Conservation (phyloP, 2,329 filamentous ascomycete species). For the Fusarium sp. region DNA sequence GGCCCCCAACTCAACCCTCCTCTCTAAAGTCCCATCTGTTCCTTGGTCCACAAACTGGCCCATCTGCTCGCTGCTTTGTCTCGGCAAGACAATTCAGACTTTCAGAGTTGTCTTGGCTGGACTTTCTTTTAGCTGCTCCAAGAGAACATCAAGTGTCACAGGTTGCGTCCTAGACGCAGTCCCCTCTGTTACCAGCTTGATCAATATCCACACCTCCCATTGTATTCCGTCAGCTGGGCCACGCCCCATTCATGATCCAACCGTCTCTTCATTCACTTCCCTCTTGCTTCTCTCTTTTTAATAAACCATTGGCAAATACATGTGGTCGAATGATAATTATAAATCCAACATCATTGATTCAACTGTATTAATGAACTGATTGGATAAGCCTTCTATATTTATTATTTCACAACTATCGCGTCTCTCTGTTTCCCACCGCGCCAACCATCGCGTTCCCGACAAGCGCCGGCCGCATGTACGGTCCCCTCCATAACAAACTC, state of each 20-base stretch:
- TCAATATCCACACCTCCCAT: slow-evolving; percentile 35
- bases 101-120: slow-evolving; percentile 1
- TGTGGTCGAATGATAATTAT: background rate
- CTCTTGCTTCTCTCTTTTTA: slow-evolving; percentile 10
- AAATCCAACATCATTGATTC: background rate
- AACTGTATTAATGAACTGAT: background rate
- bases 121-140: slow-evolving; percentile 12
- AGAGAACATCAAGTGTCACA: slow-evolving; percentile 36
- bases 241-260: slow-evolving; percentile 30
- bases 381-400: background rate
- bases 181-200: slow-evolving; percentile 29
- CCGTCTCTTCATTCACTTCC: slow-evolving; percentile 12
- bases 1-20: slow-evolving; percentile 32
- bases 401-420: slow-evolving; percentile 20
- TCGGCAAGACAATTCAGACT: slow-evolving; percentile 22
- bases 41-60: slow-evolving; percentile 39
- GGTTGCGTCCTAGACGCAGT: slow-evolving; percentile 42
- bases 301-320: slow-evolving; percentile 2
- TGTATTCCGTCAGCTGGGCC: slow-evolving; percentile 22
- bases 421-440: slow-evolving; percentile 41
- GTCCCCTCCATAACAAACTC: slow-evolving; percentile 35
- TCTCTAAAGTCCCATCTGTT: slow-evolving; percentile 26
- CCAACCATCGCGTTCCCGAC: slow-evolving; percentile 45
- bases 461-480: slow-evolving; percentile 46
- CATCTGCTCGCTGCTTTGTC: slow-evolving; percentile 33